These are phyloP conservation scores for Phytophthora colocasiae DNA, from an alignment of 352 stramenopile genomes.

Conservation along the genomic window DNA sequence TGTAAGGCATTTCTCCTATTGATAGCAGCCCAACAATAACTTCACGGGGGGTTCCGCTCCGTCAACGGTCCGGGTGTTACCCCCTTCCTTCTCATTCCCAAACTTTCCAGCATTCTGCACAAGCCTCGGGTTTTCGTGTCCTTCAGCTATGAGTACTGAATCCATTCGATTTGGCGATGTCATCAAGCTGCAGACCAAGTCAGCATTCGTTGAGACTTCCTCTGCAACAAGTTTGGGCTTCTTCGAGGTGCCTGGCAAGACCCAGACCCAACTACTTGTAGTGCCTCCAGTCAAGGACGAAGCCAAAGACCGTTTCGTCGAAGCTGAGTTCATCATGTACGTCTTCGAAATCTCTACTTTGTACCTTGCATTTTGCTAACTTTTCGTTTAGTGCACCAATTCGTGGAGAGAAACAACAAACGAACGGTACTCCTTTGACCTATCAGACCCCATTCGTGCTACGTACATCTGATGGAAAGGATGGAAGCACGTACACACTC, in stretches of 20 bases:
- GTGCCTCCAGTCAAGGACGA: slow-evolving; percentile 60
- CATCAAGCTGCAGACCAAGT: slow-evolving; percentile 53
- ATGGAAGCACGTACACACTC: slow-evolving; percentile 68
- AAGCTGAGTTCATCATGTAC: slow-evolving; percentile 80
- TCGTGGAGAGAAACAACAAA: slow-evolving; percentile 56
- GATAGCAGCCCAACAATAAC: slow-evolving; percentile 36
- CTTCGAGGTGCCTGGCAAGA: slow-evolving; percentile 52
- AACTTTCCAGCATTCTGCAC: slow-evolving; percentile 37
- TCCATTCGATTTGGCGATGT: slow-evolving; percentile 64
- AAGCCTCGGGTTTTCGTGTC: slow-evolving; percentile 10
- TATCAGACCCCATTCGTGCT: slow-evolving; percentile 81
- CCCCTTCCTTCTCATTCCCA: slow-evolving; percentile 27
- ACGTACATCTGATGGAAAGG: slow-evolving; percentile 53
- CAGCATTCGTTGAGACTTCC: slow-evolving; percentile 37
- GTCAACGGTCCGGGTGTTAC: slow-evolving; percentile 18
- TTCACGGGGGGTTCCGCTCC: background rate
- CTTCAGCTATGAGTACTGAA: slow-evolving; percentile 36
- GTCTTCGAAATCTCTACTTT: slow-evolving; percentile 13
- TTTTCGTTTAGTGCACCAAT: slow-evolving; percentile 37
- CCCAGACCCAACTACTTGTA: slow-evolving; percentile 53
- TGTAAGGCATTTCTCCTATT: slow-evolving; percentile 20
- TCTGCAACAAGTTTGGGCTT: slow-evolving; percentile 48
- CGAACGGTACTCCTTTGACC: slow-evolving; percentile 54
- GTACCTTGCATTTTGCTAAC: slow-evolving; percentile 5
- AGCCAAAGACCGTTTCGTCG: slow-evolving; percentile 41